Base-by-base conservation (phyloP, 2,329 filamentous ascomycete genomes). In the Chaetothyriales sp. region DNA sequence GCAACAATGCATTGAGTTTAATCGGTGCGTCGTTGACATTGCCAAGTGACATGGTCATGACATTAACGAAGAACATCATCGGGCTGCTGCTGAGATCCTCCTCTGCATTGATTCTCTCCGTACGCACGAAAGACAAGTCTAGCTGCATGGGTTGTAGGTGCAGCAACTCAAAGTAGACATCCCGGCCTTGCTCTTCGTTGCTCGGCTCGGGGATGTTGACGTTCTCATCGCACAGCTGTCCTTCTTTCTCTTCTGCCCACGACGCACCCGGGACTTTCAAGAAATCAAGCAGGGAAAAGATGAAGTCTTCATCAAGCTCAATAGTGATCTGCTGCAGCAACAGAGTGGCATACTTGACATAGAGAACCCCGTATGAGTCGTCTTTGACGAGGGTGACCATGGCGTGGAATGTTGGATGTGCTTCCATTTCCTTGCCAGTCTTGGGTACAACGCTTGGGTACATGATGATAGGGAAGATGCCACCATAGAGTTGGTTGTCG, bases 71-170 rank as follows among this genome's bases (percentile, higher is more conserved):
- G 71, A 96, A 98, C 89, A 96, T 96, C 66, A 98, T 76, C 0
- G 93, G 93, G 63, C 95, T 98, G 43, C 79, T 81, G 1, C 87
- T 87, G 46, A 88, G 84, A 60, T 92, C 93, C 65, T 96, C 89
- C 65, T 96, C 90, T 2, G 86, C 90, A 57, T 98, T 98, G 69
- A 98, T 84, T 9, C 88, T 81, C 66, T 98, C 92, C 0, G 92
- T 98, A 18, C 92, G 83, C 66, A 98, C 93, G 63, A 98, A 95
- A 0, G 92, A 96, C 49, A 98, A 72, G 69, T 98, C 88, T 47
- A 98, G 78, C 67, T 98, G 93, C 85, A 96, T 96, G 0, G 92
- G 93, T 65, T 98, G 93, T 49, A 98, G 82, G 65, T 96, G 94
- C 53, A 98, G 76, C 20, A 96, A 76, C 69, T 98, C 92, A 63